Evolutionary conservation across 371 early-diverging fungal species (phyloP).

Genomic region (Smittium culicis): DNA sequence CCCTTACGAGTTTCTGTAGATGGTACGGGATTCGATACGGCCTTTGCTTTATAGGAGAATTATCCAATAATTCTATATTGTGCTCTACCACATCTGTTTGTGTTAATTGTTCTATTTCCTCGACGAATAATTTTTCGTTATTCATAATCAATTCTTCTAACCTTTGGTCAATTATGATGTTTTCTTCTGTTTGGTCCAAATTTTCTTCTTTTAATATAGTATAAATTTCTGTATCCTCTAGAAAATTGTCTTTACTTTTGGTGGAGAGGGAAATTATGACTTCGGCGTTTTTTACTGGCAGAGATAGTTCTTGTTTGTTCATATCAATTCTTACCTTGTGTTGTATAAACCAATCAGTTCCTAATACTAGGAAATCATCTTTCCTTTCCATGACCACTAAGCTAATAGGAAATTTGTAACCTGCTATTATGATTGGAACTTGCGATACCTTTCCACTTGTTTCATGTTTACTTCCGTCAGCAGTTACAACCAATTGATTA

Average conservation of each 20-base stretch:
- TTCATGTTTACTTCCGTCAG: conserved; percentile 5
- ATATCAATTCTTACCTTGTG: conserved; percentile 5
- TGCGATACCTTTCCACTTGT: not conserved
- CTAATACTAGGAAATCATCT: not conserved
- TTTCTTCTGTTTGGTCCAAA: not conserved
- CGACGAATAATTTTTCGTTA: conserved; percentile 16
- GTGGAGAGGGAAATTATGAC: not conserved
- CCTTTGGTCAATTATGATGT: not conserved
- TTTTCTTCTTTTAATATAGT: not conserved
- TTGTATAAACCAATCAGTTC: conserved; percentile 1
- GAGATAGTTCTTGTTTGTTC: not conserved
- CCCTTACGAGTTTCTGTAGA: not conserved
- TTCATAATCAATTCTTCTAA: not conserved
- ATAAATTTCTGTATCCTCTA: not conserved
- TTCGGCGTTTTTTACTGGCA: not conserved
- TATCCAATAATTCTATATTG: not conserved
- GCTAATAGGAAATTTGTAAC: not conserved
- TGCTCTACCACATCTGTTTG: conserved; percentile 6
- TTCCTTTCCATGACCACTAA: not conserved
- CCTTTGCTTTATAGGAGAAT: not conserved
- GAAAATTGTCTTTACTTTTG: not conserved
- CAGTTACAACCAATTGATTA: conserved; percentile 1
- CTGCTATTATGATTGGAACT: conserved; percentile 2
- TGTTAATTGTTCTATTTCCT: not conserved
- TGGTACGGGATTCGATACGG: conserved; percentile 5